These are phyloP conservation scores for Clonostachys solani DNA, from an alignment of 2,329 filamentous ascomycete species.

Conservation along the genomic window DNA sequence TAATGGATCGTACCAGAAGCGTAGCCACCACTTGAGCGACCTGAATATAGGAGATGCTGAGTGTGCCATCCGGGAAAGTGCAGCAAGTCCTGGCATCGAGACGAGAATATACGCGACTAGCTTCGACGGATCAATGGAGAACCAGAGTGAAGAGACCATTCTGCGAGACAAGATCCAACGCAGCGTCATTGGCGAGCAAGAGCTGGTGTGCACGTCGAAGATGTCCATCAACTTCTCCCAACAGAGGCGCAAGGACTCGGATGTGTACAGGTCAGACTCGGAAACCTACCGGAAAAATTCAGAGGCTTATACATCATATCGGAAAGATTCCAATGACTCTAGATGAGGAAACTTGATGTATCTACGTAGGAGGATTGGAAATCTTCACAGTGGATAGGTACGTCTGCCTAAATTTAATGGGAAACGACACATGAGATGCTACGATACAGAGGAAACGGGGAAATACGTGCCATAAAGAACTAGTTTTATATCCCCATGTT, in stretches of 20 bases:
- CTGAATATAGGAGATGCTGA: background rate
- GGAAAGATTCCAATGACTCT: too few species aligned
- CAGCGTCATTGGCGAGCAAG: background rate
- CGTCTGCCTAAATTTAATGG: too few species aligned
- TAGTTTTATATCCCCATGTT: too few species aligned
- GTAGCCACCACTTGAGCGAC: slow-evolving; percentile 1
- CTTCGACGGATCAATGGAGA: background rate
- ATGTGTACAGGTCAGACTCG: too few species aligned
- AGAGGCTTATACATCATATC: too few species aligned
- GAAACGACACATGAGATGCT: too few species aligned
- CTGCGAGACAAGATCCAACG: background rate
- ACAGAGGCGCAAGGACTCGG: background rate
- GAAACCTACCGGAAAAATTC: too few species aligned
- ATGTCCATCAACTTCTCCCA: background rate
- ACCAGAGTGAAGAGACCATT: slow-evolving; percentile 2
- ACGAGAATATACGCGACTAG: slow-evolving; percentile 2
- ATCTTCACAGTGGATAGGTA: slow-evolving; percentile 26
- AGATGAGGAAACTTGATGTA: too few species aligned
- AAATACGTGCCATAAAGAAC: too few species aligned
- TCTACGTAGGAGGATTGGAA: too few species aligned
- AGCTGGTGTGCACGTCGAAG: background rate
- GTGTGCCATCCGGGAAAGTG: background rate
- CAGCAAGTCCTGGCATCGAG: background rate
- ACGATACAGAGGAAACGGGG: too few species aligned
- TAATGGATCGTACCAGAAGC: slow-evolving; percentile 1